These are phyloP conservation scores for Kluyveromyces siamensis DNA, from an alignment of 805 yeast genomes.

Conservation along the genomic window DNA sequence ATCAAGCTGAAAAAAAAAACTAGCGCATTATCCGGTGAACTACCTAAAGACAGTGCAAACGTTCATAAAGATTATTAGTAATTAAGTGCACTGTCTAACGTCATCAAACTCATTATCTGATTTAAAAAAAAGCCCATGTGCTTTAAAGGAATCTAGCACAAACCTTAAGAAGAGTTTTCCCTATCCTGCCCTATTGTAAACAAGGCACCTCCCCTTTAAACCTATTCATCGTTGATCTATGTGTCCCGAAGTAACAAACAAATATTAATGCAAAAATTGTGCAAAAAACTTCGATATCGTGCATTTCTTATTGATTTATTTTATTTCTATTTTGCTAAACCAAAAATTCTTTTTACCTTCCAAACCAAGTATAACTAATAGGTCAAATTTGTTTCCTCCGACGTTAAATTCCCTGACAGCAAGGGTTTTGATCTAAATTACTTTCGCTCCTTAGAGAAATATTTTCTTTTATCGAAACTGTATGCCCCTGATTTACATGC, in stretches of 20 bases:
- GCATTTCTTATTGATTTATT: constrained; percentile 8
- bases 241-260: constrained; percentile 19
- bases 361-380: too few relatives aligned
- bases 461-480: too few relatives aligned
- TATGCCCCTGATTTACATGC: too few relatives aligned
- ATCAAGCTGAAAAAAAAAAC: too few relatives aligned
- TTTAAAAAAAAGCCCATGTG: background rate
- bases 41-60: background rate
- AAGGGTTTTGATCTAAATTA: background rate
- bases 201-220: constrained; percentile 20
- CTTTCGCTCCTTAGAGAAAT: too few relatives aligned
- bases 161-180: too few relatives aligned
- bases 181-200: constrained; percentile 9
- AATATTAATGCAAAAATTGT: constrained; percentile 19
- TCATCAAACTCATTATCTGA: background rate
- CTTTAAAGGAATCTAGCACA: background rate
- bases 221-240: constrained; percentile 20
- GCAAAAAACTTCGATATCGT: constrained; percentile 20
- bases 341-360: background rate
- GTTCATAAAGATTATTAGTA: too few relatives aligned
- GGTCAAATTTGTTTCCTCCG: background rate
- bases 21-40: too few relatives aligned
- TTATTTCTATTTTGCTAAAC: background rate
- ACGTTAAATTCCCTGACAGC: background rate
- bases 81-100: background rate